Conservation (phyloP, 208 protist species). For the Strigomonas culicis region DNA sequence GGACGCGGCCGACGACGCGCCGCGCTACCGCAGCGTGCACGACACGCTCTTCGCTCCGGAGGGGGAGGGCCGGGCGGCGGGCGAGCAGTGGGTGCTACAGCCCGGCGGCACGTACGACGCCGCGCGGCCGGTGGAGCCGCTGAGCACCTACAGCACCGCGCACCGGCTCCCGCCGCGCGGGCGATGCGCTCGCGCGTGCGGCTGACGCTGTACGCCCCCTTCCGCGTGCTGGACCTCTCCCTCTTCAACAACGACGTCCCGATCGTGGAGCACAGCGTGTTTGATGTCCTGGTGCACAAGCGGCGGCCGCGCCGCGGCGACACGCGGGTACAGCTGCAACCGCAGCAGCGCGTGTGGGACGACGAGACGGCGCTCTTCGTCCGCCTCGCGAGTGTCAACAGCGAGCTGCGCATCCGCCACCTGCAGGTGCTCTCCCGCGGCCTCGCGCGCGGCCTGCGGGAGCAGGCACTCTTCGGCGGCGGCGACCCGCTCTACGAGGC, state of each 20-base stretch:
- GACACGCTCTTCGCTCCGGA: conserved; percentile 20
- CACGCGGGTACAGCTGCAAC: conserved; percentile 7
- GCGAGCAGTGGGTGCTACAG: conserved; percentile 11
- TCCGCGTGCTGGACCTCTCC: conserved; percentile 71
- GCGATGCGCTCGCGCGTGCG: conserved; percentile 36
- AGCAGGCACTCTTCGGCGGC: conserved; percentile 52
- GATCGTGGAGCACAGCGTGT: conserved; percentile 69
- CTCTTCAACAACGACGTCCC: conserved; percentile 35
- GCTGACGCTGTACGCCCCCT: conserved; percentile 59
- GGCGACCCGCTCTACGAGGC: conserved; percentile 60
- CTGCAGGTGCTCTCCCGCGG: conserved; percentile 64
- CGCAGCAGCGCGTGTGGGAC: conserved; percentile 42
- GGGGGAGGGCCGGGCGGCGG: background rate
- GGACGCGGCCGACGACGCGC: background rate
- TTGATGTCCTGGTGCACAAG: conserved; percentile 78
- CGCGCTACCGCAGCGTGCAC: conserved; percentile 62
- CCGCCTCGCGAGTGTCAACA: conserved; percentile 68
- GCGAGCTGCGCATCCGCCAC: conserved; percentile 70
- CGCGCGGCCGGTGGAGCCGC: background rate
- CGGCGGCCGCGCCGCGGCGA: background rate
- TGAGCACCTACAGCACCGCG: background rate
- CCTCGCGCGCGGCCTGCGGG: conserved; percentile 43
- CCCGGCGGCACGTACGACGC: background rate
- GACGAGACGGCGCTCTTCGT: conserved; percentile 48
- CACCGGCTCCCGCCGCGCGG: background rate